Conservation (phyloP, 1,284 basidiomycete genomes). For the Malassezia yamatoensis region DNA sequence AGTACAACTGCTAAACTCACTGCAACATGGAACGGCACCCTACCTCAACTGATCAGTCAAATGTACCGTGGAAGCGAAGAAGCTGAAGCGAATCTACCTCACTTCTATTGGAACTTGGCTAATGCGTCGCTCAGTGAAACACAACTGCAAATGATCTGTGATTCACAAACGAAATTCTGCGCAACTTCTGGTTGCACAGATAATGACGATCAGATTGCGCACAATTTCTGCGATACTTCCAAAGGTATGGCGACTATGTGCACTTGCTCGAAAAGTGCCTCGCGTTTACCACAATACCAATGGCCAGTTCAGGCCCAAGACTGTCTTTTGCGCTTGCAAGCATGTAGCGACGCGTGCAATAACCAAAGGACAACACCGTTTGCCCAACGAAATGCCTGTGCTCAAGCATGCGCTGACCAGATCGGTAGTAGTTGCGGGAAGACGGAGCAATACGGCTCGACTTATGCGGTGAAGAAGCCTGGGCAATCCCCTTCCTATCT, state of each 20-base stretch:
- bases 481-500: conserved; percentile 29
- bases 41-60: conserved; percentile 8
- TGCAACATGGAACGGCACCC: conserved; percentile 2
- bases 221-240: conserved; percentile 40
- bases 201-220: conserved; percentile 19
- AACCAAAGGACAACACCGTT: conserved; percentile 23
- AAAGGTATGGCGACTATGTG: conserved; percentile 34
- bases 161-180: conserved; percentile 36
- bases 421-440: conserved; percentile 33
- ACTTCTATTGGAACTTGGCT: conserved; percentile 16
- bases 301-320: conserved; percentile 43
- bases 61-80: conserved; percentile 15
- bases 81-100: conserved; percentile 13
- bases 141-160: conserved; percentile 22
- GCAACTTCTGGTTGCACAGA: conserved; percentile 28
- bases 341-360: conserved; percentile 30
- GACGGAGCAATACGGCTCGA: conserved; percentile 35
- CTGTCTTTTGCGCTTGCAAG: conserved; percentile 30
- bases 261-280: conserved; percentile 28
- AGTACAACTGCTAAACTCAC: neutral
- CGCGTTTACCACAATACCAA: conserved; percentile 36
- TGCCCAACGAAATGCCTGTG: conserved; percentile 26
- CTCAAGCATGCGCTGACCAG: conserved; percentile 24
- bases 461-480: conserved; percentile 32
- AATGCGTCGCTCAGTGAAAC: conserved; percentile 11